Percentiles rank a stretch among this genome's conserved stretches.
Conservation (phyloP, 1,284 basidiomycete genomes). For the Tylopilus orsonianus region DNA sequence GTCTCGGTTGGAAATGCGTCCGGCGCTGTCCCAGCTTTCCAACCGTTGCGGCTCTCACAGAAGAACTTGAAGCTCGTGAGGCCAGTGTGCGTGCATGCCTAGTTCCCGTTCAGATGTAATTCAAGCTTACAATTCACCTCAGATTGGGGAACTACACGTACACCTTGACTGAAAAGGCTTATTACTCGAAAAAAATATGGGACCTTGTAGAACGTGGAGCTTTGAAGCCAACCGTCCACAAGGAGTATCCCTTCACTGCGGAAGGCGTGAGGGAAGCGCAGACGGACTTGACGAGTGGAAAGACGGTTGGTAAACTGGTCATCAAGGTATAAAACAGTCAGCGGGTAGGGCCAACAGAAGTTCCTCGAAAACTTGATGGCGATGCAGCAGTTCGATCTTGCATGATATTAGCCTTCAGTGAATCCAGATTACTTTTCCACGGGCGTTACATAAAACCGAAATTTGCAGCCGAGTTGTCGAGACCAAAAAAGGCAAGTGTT, state of each 20-base stretch:
- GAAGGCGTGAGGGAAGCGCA: constrained; percentile 83
- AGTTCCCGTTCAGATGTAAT: not conserved
- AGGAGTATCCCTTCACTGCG: constrained; percentile 81
- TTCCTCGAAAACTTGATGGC: not conserved
- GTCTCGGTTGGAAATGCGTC: constrained; percentile 94
- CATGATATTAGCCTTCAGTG: not conserved
- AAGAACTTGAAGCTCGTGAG: constrained; percentile 85
- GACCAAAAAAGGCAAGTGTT: constrained; percentile 24
- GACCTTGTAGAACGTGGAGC: constrained; percentile 57
- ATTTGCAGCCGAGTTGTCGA: not conserved
- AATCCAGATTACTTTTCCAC: no score
- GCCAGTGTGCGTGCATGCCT: constrained; percentile 57
- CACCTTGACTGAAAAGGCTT: constrained; percentile 24
- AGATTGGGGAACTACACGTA: constrained; percentile 63
- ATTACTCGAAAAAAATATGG: constrained; percentile 66
- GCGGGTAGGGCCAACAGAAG: constrained; percentile 1
- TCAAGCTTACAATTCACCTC: constrained; percentile 3
- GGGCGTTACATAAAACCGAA: not conserved
- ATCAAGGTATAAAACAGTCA: constrained; percentile 51
- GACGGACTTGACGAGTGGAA: constrained; percentile 74
- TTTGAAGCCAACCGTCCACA: constrained; percentile 72
- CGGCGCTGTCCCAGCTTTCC: constrained; percentile 73
- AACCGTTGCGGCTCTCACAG: constrained; percentile 69
- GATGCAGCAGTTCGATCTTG: not conserved
- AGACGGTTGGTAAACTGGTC: constrained; percentile 81